These are phyloP conservation scores for Achaetomium macrosporum DNA, from an alignment of 2,329 filamentous ascomycete species.

Conservation along the genomic window DNA sequence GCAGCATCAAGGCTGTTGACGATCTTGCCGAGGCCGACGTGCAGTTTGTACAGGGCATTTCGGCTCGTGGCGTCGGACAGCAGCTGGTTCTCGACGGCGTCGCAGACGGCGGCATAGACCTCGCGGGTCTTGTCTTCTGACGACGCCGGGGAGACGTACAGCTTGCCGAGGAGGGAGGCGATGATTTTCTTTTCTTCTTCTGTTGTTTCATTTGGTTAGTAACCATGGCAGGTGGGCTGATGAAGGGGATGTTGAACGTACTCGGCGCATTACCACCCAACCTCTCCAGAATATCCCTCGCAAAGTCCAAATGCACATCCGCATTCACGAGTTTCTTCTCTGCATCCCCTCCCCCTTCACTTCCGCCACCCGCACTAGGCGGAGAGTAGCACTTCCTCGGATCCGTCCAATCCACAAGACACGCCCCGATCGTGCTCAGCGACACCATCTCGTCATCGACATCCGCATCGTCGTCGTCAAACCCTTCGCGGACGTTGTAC, in stretches of 20 bases:
- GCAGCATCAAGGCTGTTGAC: constrained; percentile 51
- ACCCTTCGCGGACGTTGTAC: constrained; percentile 63
- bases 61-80: constrained; percentile 55
- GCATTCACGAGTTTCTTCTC: constrained; percentile 63
- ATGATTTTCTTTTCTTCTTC: constrained; percentile 84
- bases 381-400: constrained; percentile 67
- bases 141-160: constrained; percentile 67
- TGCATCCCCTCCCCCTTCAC: constrained; percentile 39
- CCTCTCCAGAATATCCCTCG: constrained; percentile 69
- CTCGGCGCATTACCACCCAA: constrained; percentile 61
- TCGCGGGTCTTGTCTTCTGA: constrained; percentile 52
- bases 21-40: constrained; percentile 61
- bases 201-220: constrained; percentile 29
- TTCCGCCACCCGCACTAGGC: constrained; percentile 33
- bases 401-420: constrained; percentile 92
- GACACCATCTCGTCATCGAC: constrained; percentile 73
- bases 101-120: constrained; percentile 51
- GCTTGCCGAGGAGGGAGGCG: constrained; percentile 71
- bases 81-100: constrained; percentile 58
- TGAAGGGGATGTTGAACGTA: constrained; percentile 39
- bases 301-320: constrained; percentile 75
- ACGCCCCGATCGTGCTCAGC: constrained; percentile 70
- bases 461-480: constrained; percentile 70
- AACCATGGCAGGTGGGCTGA: too few species aligned
- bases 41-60: constrained; percentile 63